Evolutionary conservation across 805 yeast species (phyloP).

Genomic region (Yarrowia yakushimensis): DNA sequence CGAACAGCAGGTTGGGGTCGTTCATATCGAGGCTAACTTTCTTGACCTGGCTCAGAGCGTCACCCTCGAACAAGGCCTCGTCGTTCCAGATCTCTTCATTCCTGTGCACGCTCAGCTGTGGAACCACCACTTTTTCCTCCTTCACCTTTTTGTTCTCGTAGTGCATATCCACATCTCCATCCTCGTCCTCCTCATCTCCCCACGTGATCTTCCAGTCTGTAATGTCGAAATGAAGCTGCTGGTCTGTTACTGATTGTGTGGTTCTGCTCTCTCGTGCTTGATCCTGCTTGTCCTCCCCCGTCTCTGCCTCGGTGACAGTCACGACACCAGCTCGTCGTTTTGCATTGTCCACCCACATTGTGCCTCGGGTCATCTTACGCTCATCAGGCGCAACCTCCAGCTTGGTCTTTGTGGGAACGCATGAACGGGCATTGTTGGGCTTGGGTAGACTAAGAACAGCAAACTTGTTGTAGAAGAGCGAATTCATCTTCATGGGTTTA

Average conservation of each 20-base stretch:
- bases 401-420: conserved; percentile 52
- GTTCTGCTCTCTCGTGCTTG: neutral
- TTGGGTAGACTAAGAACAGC: conserved; percentile 50
- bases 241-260: neutral
- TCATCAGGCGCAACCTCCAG: conserved; percentile 66
- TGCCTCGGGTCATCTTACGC: conserved; percentile 46
- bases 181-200: conserved; percentile 39
- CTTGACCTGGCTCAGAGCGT: conserved; percentile 33
- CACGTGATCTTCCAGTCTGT: conserved; percentile 18
- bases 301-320: neutral
- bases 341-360: neutral
- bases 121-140: conserved; percentile 29
- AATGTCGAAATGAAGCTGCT: conserved; percentile 13
- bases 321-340: neutral
- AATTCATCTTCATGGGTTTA: conserved; percentile 59
- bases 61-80: conserved; percentile 73
- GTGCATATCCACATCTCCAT: conserved; percentile 31
- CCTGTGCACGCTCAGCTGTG: neutral
- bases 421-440: conserved; percentile 41
- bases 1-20: conserved; percentile 75
- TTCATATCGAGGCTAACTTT: conserved; percentile 66
- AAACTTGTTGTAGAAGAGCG: conserved; percentile 63
- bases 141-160: conserved; percentile 26
- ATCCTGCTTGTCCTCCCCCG: neutral
- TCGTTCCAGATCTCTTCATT: conserved; percentile 40